Base-by-base conservation (phyloP, 495 filamentous ascomycete species). In the Talaromyces ruber region DNA sequence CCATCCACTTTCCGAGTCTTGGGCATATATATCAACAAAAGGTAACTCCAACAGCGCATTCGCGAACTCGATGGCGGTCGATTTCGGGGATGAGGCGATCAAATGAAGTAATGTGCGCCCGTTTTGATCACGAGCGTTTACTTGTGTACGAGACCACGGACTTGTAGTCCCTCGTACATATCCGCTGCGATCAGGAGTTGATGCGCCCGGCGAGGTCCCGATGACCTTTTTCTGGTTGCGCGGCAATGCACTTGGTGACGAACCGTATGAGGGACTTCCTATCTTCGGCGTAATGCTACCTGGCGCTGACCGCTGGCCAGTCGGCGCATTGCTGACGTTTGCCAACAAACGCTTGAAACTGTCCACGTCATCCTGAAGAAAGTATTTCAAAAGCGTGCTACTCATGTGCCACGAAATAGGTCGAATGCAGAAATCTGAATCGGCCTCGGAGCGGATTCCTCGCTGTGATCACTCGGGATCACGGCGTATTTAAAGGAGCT, bases 1-100 rank as follows among this genome's bases (percentile, higher is more conserved):
- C 94, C 94, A 98, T 22, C 93, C 95, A 72, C 88, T 97, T 71
- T 98, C 94, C 45, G 81, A 77, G 71, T 98, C 94, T 64, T 95
- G 91, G 16, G 79, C 72, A 65, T 95, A 91, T 12, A 98, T 81
- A 74, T 98, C 94, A 62, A 89, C 82, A n/a, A 86, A 78, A 6
- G 94, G 90, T 63, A 92, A 86, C 21, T 89, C 85, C 8, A 97
- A 77, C 22, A 98, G 74, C 12, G 91, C 88, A 60, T 81, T 74
- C 16, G 92, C 91, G 64, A 96, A 97, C 16, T 75, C 78, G 11
- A 84, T 67, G 12, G 89, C 87, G 62, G 83, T 86, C 16, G 82
- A 70, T 53, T 86, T 83, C 16, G 82, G 82, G 7, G 89, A 91
- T 1, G 91, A 92, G 2, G 88, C 90, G 39, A 91, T 85, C 70